These are phyloP conservation scores for Schizophyllum amplum DNA, from an alignment of 1,284 basidiomycete genomes.

Conservation along the genomic window DNA sequence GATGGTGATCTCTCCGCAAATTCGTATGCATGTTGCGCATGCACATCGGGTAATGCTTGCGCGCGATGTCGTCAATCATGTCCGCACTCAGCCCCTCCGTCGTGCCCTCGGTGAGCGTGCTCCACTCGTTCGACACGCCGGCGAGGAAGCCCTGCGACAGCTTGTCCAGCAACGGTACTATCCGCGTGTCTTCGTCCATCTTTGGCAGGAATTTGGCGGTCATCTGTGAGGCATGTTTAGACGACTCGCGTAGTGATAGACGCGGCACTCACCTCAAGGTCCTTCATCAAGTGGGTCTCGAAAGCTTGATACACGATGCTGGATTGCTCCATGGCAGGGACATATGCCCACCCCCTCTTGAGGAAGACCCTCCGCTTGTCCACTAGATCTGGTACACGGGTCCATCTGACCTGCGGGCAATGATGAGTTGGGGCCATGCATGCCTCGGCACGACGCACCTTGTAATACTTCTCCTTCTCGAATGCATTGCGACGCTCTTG, in stretches of 20 bases:
- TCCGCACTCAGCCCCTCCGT: constrained; percentile 79
- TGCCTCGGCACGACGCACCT: constrained; percentile 33
- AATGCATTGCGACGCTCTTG: constrained; percentile 23
- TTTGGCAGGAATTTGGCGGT: constrained; percentile 87
- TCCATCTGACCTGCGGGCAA: constrained; percentile 62
- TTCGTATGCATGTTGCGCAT: constrained; percentile 89
- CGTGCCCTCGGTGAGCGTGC: constrained; percentile 40
- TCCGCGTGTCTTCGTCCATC: constrained; percentile 92
- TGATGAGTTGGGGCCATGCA: background rate
- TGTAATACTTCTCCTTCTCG: constrained; percentile 56
- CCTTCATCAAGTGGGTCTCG: constrained; percentile 63
- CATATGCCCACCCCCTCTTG: constrained; percentile 82
- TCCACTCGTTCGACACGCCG: constrained; percentile 83
- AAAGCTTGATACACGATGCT: constrained; percentile 91
- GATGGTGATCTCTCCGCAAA: constrained; percentile 72
- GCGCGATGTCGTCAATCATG: constrained; percentile 87
- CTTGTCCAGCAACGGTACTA: constrained; percentile 88
- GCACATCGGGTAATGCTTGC: constrained; percentile 91
- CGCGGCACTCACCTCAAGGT: constrained; percentile 60
- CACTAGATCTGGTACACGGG: constrained; percentile 88
- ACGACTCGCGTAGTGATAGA: background rate
- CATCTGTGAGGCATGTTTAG: constrained; percentile 34
- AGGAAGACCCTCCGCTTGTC: constrained; percentile 81
- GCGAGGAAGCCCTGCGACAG: constrained; percentile 92
- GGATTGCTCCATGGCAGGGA: constrained; percentile 75